Conservation (phyloP, 2,329 filamentous ascomycete species). For the Penicillium sp. region DNA sequence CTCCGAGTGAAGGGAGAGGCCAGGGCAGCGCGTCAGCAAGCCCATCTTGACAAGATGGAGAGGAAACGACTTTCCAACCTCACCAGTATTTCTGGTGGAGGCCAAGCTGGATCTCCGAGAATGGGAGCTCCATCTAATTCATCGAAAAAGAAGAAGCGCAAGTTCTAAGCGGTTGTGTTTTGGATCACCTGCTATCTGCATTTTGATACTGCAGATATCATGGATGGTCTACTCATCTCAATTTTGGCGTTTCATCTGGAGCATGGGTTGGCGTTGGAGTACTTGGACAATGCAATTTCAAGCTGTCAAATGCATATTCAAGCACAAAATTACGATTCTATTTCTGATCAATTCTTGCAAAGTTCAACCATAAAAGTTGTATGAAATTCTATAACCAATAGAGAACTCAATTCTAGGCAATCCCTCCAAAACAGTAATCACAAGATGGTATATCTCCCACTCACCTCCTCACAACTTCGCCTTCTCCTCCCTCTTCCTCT, state of each 20-base stretch:
- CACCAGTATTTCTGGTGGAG: constrained; percentile 42
- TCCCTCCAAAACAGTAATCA: background rate
- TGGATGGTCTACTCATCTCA: background rate
- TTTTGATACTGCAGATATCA: constrained; percentile 16
- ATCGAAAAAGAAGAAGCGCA: constrained; percentile 33
- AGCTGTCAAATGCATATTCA: background rate
- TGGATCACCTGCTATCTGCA: background rate
- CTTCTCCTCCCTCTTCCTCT: constrained; percentile 63
- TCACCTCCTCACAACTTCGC: constrained; percentile 54
- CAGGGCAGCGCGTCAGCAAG: constrained; percentile 17
- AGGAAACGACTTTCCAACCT: constrained; percentile 28
- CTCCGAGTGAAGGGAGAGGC: constrained; percentile 16
- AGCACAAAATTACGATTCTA: background rate
- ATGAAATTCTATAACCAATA: background rate
- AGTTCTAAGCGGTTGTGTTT: constrained; percentile 16
- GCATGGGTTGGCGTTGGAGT: constrained; percentile 19
- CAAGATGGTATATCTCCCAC: background rate
- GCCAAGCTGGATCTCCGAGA: constrained; percentile 7
- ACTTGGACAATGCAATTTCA: background rate
- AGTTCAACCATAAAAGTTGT: background rate
- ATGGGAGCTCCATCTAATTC: background rate
- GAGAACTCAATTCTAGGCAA: background rate
- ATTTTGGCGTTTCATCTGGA: constrained; percentile 22
- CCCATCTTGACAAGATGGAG: constrained; percentile 16
- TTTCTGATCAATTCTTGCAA: background rate